Percentiles rank a stretch among this genome's conserved stretches.
Evolutionary conservation across 139 green algal genomes (phyloP).

Genomic region (Chlamydomonas sp.): DNA sequence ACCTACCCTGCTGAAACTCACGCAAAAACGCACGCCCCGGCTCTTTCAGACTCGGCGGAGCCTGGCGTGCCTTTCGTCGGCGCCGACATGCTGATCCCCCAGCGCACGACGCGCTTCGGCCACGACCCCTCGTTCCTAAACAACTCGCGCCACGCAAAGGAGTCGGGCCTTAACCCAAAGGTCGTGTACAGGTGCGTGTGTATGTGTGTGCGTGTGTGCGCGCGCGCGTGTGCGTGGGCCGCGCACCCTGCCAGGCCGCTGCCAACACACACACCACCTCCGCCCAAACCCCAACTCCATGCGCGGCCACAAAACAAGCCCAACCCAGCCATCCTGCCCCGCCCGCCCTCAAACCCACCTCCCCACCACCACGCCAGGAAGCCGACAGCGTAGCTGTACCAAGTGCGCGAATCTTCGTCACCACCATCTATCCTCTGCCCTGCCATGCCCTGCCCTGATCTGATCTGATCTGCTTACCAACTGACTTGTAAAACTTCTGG

Average conservation of each 20-base stretch:
- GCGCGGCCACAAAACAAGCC: neutral
- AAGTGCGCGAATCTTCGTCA: too few species aligned
- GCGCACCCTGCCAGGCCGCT: neutral
- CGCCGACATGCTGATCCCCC: too few species aligned
- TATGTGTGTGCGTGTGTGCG: constrained; percentile 58
- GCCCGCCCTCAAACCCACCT: neutral
- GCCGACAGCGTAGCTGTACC: too few species aligned
- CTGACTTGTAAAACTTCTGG: neutral
- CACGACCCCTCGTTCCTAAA: too few species aligned
- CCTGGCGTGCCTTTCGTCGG: too few species aligned
- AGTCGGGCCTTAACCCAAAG: constrained; percentile 64
- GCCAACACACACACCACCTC: neutral
- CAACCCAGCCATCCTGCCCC: neutral
- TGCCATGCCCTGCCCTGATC: neutral
- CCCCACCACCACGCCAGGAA: neutral
- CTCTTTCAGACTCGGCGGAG: too few species aligned
- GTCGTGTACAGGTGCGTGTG: constrained; percentile 58
- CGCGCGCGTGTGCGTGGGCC: neutral
- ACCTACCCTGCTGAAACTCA: too few species aligned
- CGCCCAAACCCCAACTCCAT: neutral
- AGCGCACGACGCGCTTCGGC: too few species aligned
- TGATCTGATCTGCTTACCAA: neutral
- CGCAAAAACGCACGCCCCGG: too few species aligned
- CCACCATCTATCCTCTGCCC: too few species aligned
- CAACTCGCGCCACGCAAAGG: constrained; percentile 20